Evolutionary conservation across 208 protist species (phyloP), one percentile per base, ranked within the genome.

Genomic region (Porcisia deanei): DNA sequence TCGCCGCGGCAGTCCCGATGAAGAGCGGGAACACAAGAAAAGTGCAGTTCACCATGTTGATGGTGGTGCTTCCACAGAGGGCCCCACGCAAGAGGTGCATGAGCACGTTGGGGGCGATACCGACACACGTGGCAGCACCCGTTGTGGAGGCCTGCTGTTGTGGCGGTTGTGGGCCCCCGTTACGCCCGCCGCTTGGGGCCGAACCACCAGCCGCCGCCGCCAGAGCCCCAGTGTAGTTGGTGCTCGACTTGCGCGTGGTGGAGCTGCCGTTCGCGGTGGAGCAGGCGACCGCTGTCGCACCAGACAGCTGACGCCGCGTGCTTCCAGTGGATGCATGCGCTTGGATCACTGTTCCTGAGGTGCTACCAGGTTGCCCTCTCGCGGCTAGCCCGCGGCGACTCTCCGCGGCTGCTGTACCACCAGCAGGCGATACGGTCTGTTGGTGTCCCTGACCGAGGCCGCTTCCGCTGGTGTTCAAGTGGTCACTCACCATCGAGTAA

Each of bases 1-100:
- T 45, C 2, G 67, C 6, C 53, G 57, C 52, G 6, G 79, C 47
- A 4, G 76, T 20, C 25, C 73, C 53, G 39, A 87, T 73, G 6
- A 14, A 64, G 22, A 95, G 41, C 9, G 88, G 91, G 55, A 88
- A 95, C 53, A 91, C 81, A 22, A 95, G 82, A 61, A 96, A 91
- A 1, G 89, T 96, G 67, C 80, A 82, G 73, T 87, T 89, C n/a
- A 83, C 88, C 73, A 94, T 84, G 64, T 85, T 82, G 70, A 94
- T 91, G 10, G 90, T 92, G 22, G 90, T 92, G 80, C 85, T 92
- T 18, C 81, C 82, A 25, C 73, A 78, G 53, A 91, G 81, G 12
- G 86, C 82, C 12, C 79, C 85, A 49, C 86, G 86, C 45, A 94
- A 75, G 41, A 94, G 84, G 63, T 95, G 91, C 55, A 92, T 77